Evolutionary conservation across 2,329 filamentous ascomycete species (phyloP), one percentile per base, ranked within the genome.

Genomic region (Penicillium sp.): DNA sequence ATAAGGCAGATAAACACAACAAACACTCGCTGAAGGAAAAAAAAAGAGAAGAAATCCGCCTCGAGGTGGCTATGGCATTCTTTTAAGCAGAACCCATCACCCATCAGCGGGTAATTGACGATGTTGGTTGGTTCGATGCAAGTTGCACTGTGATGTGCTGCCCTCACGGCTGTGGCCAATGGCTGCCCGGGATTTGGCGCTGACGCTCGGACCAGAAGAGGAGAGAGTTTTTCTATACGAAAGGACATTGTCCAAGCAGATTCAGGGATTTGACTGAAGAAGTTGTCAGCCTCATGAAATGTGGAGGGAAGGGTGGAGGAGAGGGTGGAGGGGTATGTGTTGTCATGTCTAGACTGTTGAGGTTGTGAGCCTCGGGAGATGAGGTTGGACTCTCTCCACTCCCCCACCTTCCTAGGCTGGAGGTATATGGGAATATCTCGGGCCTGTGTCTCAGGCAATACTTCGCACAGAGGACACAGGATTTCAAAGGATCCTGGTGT

Each of bases 21-120:
- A 67, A 65, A 67, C 62, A 79, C 85, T 89, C 89, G 86, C 86
- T 87, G 81, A 81, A 81, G 85, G 85, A 84, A 78, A 71, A 66
- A 74, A 75, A 76, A 67, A 72, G 68, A 64, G 16, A 67, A 70
- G 66, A 68, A 68, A 52, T 63, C 47, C 48, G 62, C 58, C 59
- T 61, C 16, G 57, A 34, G 61, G 64, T 59, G 62, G 60, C 55
- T 62, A 53, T 60, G 50, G 56, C 47, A 42, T 53, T 53, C 42
- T 65, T 66, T 64, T 64, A 66, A 63, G 59, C 60, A 52, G 52
- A 58, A 46, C 39, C 18, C 55, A 42, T 35, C 35, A n/a, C n/a
- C n/a, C n/a, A n/a, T n/a, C n/a, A n/a, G 50, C 58, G 60, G 43
- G 55, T 60, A 60, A 44, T 54, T 37, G 39, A 31, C 16, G 31